These are phyloP conservation scores for Microdochium trichocladiopsis DNA, from an alignment of 2,329 filamentous ascomycete genomes.

Conservation along the genomic window DNA sequence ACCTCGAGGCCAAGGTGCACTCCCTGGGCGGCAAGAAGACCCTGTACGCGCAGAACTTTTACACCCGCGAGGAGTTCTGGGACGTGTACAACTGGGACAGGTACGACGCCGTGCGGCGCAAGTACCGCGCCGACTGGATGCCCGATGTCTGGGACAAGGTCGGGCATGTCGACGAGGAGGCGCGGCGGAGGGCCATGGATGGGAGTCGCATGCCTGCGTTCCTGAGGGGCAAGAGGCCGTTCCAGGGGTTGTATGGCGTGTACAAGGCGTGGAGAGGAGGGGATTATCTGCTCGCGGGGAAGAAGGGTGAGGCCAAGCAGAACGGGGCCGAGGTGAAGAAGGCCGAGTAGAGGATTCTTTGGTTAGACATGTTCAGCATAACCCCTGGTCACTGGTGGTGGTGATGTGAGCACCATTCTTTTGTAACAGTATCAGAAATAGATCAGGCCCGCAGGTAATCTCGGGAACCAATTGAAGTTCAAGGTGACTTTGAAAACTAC, in stretches of 20 bases:
- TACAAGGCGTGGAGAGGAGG: conserved; percentile 34
- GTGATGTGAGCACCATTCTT: too few species aligned
- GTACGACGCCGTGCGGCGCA: conserved; percentile 50
- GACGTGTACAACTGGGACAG: conserved; percentile 49
- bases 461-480: too few species aligned
- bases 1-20: conserved; percentile 51
- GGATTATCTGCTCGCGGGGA: conserved; percentile 36
- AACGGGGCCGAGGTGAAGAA: not conserved
- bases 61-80: conserved; percentile 64
- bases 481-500: too few species aligned
- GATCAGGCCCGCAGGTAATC: too few species aligned
- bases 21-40: conserved; percentile 60
- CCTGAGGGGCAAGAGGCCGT: conserved; percentile 29
- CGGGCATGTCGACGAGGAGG: conserved; percentile 34
- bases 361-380: too few species aligned
- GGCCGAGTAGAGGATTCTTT: not conserved
- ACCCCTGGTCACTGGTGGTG: too few species aligned
- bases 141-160: conserved; percentile 65
- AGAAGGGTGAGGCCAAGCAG: conserved; percentile 2
- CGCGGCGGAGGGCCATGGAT: conserved; percentile 20
- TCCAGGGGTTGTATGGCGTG: conserved; percentile 38
- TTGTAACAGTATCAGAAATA: too few species aligned
- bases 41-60: conserved; percentile 64
- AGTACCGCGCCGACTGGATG: conserved; percentile 51
- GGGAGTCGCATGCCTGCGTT: conserved; percentile 22